These are phyloP conservation scores for Bolboschoenoplectus hybrid DNA, from an alignment of 202 grass and related monocot species.

Conservation along the genomic window DNA sequence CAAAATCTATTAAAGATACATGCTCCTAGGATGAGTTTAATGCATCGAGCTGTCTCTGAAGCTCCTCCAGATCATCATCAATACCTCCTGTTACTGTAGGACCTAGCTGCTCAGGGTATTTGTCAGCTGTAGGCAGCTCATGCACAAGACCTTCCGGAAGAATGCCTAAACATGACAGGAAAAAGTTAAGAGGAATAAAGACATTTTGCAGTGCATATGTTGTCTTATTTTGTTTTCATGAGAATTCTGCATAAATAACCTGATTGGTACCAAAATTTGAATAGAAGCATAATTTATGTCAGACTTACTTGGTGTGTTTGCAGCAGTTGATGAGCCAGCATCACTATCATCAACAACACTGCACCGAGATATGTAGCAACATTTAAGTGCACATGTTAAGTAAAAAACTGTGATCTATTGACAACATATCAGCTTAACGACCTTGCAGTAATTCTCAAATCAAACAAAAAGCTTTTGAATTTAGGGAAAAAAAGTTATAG, in stretches of 20 bases:
- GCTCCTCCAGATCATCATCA: conserved; percentile 74
- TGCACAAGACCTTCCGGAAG: conserved; percentile 90
- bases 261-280: not conserved
- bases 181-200: not conserved
- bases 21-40: conserved; percentile 55
- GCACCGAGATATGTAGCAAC: conserved; percentile 29
- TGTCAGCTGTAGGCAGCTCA: conserved; percentile 82
- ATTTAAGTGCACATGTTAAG: not conserved
- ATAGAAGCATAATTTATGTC: not conserved
- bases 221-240: not conserved
- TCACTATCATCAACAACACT: conserved; percentile 80
- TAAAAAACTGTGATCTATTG: conserved; percentile 5
- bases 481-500: not conserved
- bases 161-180: conserved; percentile 49
- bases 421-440: not conserved
- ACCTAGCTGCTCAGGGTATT: conserved; percentile 47
- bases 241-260: not conserved
- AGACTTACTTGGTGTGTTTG: conserved; percentile 47
- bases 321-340: conserved; percentile 33
- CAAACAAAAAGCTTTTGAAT: not conserved
- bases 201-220: not conserved
- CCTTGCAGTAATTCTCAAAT: not conserved
- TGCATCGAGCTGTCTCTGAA: conserved; percentile 87
- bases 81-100: conserved; percentile 34
- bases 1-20: not conserved